Evolutionary conservation across 1,284 basidiomycete species (phyloP).

Genomic region (Cryptococcus wingfieldii): DNA sequence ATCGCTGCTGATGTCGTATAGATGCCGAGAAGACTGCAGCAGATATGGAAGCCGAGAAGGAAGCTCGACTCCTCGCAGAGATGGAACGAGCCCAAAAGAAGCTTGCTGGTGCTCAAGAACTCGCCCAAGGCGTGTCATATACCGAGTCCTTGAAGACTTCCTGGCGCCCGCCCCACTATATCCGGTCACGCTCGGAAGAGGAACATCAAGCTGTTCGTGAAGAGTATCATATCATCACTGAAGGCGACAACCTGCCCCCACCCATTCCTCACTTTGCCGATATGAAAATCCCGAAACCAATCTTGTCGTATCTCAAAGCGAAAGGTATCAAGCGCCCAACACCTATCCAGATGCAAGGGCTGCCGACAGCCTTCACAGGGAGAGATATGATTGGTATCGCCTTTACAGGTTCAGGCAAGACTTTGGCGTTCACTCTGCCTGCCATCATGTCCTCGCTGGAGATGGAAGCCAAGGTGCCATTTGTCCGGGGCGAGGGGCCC

Average conservation of each 20-base stretch:
- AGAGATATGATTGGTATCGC: constrained; percentile 94
- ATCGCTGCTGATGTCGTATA: constrained; percentile 36
- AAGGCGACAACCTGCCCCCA: constrained; percentile 85
- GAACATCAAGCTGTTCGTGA: constrained; percentile 74
- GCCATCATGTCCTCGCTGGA: constrained; percentile 93
- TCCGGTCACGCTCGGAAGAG: constrained; percentile 65
- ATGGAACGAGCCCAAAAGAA: constrained; percentile 81
- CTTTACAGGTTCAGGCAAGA: constrained; percentile 90
- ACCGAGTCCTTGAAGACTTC: constrained; percentile 79
- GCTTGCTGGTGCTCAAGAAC: constrained; percentile 83
- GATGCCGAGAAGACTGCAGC: constrained; percentile 79
- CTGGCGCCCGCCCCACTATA: constrained; percentile 85
- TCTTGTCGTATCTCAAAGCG: constrained; percentile 74
- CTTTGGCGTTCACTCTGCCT: constrained; percentile 84
- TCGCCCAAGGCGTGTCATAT: constrained; percentile 89
- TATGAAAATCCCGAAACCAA: constrained; percentile 90
- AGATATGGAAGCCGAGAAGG: constrained; percentile 80
- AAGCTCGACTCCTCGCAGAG: constrained; percentile 84
- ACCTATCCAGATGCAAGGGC: constrained; percentile 95
- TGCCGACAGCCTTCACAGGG: constrained; percentile 89
- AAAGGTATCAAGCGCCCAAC: constrained; percentile 85
- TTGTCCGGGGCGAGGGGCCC: constrained; percentile 89
- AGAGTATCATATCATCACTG: constrained; percentile 85
- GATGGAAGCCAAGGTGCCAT: constrained; percentile 85
- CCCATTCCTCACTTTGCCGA: constrained; percentile 90